Conservation (phyloP, 495 filamentous ascomycete species). For the Neurospora sp. region DNA sequence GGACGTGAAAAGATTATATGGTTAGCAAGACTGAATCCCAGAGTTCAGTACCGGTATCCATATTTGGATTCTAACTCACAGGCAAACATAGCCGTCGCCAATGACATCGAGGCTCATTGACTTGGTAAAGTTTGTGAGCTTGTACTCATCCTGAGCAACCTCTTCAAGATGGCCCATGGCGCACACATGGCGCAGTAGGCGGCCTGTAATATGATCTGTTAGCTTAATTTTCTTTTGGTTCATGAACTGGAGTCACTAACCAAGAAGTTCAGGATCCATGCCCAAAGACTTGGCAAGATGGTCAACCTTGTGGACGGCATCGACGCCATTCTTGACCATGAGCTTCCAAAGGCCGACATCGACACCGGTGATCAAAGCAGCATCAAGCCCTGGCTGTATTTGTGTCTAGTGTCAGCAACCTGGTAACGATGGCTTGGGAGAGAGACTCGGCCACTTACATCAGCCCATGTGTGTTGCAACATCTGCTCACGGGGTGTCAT, state of each 20-base stretch:
- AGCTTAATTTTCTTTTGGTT: background rate
- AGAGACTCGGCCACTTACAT: conserved; percentile 7
- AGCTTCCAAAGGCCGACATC: conserved; percentile 11
- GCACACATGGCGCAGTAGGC: conserved; percentile 38
- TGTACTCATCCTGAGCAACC: conserved; percentile 34
- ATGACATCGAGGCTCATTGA: conserved; percentile 26
- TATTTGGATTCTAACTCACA: background rate
- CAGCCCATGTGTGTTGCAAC: conserved; percentile 24
- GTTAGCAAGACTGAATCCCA: background rate
- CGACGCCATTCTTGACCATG: conserved; percentile 4
- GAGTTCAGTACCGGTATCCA: background rate
- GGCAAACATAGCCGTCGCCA: conserved; percentile 17
- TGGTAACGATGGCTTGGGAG: background rate
- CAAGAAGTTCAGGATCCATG: conserved; percentile 6
- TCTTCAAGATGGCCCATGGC: conserved; percentile 41
- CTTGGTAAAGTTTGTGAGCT: conserved; percentile 31
- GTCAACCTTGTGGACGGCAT: conserved; percentile 4
- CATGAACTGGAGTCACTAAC: background rate
- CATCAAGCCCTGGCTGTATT: conserved; percentile 1
- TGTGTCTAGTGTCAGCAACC: background rate
- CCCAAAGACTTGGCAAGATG: conserved; percentile 4
- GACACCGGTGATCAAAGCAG: conserved; percentile 7
- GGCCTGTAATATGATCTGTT: background rate
- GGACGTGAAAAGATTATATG: background rate
- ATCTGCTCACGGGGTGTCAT: conserved; percentile 29